phyloP scores from a whole-genome alignment of 768 basidiomycete genomes.

The Vishniacozyma victoriae region DNA sequence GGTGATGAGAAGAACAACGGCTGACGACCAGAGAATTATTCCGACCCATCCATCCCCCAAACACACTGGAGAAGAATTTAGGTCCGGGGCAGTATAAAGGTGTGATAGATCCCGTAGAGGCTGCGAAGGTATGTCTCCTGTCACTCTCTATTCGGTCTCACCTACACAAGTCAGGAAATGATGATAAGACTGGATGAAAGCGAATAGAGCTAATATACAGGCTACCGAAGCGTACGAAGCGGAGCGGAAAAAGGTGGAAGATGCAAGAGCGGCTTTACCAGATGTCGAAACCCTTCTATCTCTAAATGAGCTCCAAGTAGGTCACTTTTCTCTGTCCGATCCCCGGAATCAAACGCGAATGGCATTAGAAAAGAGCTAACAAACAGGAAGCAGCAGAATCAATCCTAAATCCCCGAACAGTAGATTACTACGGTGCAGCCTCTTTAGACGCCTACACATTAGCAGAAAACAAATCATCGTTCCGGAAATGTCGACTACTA shows the following conservation, averaged over 20 bases:
- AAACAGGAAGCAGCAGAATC: constrained; percentile 29
- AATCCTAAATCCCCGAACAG: constrained; percentile 15
- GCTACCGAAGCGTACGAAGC: constrained; percentile 16
- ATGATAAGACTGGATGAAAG: neutral
- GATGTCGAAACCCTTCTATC: constrained; percentile 39
- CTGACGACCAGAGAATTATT: constrained; percentile 25
- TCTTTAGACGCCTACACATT: constrained; percentile 22
- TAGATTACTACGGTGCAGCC: constrained; percentile 24
- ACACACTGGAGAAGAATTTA: constrained; percentile 36
- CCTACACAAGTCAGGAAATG: neutral
- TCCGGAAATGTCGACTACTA: constrained; percentile 41
- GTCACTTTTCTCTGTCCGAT: constrained; percentile 1
- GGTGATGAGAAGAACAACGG: neutral
- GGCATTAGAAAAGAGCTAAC: too few relatives aligned
- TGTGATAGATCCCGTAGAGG: constrained; percentile 25
- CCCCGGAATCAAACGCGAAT: neutral
- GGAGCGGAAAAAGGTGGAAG: constrained; percentile 22
- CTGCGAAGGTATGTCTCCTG: constrained; percentile 17
- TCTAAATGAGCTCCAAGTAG: constrained; percentile 41
- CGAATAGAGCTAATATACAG: constrained; percentile 1
- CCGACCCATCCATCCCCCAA: constrained; percentile 38
- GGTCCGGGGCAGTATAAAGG: constrained; percentile 32
- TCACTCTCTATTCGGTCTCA: neutral
- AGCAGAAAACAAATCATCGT: constrained; percentile 23
- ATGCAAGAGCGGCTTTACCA: constrained; percentile 25